Evolutionary conservation across 176 grass and related monocot species (phyloP), one percentile per base, ranked within the genome.

Genomic region (bread wheat (Triticum aestivum)): DNA sequence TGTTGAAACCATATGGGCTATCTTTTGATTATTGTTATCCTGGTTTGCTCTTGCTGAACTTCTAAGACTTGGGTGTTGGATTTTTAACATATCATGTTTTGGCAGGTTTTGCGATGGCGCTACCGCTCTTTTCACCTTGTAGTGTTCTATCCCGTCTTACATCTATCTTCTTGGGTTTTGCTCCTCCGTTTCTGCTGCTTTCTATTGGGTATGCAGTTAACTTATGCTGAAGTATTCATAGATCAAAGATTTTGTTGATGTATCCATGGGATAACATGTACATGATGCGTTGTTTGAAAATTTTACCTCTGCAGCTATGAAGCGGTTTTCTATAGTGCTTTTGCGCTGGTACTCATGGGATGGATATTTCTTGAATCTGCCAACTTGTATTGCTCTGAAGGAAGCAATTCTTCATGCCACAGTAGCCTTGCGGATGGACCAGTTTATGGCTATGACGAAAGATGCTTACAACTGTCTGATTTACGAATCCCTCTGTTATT

Each of bases 111-210:
- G 91, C 96, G 75, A 90, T 98, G 85, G 66, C 91, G 88, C 83
- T 98, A 83, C 96, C 96, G 12, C 81, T 95, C 80, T 93, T 95
- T 86, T 98, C 96, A 80, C 86, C 88, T 37, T 64, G 78, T 78
- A 98, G 78, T 84, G 81, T 95, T 89, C 87, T 98, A 65, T 98
- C 93, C 26, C 96, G 96, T 77, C 93, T 98, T 80, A 98, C 93
- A 63, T 98, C 96, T 69, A 95, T 98, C 76, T 98, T 94, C 82
- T 84, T 98, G 96, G 96, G 93, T 73, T 95, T 98, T 86, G 96
- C 96, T 86, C 96, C 96, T 83, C 93, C 96, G 30, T 98, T 98
- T 84, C 81, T 98, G 52, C 82, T 98, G 75, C 80, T 98, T 37
- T 98, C 96, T 35, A 94, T 98, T 73, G 96, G 96, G 96, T 98